Percentiles rank a stretch among this genome's conserved stretches.
Evolutionary conservation across 108 stramenopile genomes (phyloP).

Genomic region (Halocafeteria seosinensis): DNA sequence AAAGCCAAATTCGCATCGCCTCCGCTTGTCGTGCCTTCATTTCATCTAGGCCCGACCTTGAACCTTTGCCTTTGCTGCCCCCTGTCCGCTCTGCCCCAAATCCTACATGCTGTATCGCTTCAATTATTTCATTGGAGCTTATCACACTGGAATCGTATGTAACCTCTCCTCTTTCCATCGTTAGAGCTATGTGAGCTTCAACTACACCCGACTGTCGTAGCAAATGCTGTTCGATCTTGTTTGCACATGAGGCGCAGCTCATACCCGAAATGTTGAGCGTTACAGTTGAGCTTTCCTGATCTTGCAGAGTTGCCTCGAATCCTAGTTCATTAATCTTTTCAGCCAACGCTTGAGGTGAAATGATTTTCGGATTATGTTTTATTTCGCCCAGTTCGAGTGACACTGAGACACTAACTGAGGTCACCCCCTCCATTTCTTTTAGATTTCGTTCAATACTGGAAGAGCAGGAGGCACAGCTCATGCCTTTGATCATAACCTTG

Average conservation of each 20-base stretch:
- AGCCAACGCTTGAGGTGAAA: too few relatives aligned
- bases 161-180: neutral
- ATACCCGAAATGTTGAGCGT: neutral
- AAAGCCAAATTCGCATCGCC: neutral
- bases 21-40: neutral
- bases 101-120: neutral
- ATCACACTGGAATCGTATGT: neutral
- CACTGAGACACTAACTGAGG: too few relatives aligned
- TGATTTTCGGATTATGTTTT: too few relatives aligned
- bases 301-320: too few relatives aligned
- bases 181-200: neutral
- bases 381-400: too few relatives aligned
- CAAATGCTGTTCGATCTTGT: neutral
- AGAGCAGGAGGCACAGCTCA: too few relatives aligned
- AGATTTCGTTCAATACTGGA: too few relatives aligned
- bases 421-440: too few relatives aligned
- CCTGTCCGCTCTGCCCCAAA: neutral
- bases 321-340: too few relatives aligned
- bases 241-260: slow-evolving; percentile 3
- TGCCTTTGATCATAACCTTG: neutral
- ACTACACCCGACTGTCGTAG: neutral
- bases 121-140: neutral
- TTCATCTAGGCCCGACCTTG: too few relatives aligned
- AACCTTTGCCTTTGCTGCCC: neutral
- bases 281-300: slow-evolving; percentile 5